Base-by-base conservation (phyloP, 768 basidiomycete species). In the Rubroboletus satanas region DNA sequence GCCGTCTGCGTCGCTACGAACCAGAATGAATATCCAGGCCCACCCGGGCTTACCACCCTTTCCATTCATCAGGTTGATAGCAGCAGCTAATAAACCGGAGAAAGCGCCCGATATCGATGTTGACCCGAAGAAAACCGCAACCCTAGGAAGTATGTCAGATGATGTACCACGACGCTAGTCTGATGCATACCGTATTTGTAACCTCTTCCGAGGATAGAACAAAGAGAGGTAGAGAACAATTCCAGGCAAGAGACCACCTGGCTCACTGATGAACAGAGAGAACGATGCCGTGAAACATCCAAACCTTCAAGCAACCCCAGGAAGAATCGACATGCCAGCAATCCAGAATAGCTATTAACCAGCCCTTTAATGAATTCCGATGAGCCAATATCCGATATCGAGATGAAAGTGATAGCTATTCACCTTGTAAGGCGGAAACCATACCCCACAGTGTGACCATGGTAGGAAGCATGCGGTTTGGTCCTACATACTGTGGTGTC, bases 401-500 rank as follows among this genome's bases (percentile, higher is more conserved):
- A 9, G 21, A 35, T 10, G 44, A 41, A 1, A n/a, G 8, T 11
- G 17, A 54, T 15, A 6, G 21, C 1, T 5, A 3, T 49, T 54
- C 41, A 78, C 83, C 85, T 75, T 88, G 87, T 33, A 81, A 71
- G 6, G 82, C 75, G 6, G 79, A 77, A 15, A 83, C 77, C 14
- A 86, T 43, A 5, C 87, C 88, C 87, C 87, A 88, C 2, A 81
- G 62, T 0, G 79, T 75, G 32, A 85, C 70, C 78, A 88, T 82
- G 0, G 79, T 66, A 0, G 88, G 86, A 62, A 86, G 75, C 44
- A 80, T 70, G 53, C 82, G 75, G 8, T 84, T 75, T 4, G 85
- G 81, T 7, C 84, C 79, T 41, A 77, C 60, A 49, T 55, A 54
- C 66, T 77, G 62, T 36, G 10, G 23, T n/a, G 5, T 37, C 4